A percentile compares a stretch with the other conserved stretches of the same genome.
These are phyloP conservation scores for Gymnopilus dilepis DNA, from an alignment of 768 basidiomycete genomes.

Conservation along the genomic window DNA sequence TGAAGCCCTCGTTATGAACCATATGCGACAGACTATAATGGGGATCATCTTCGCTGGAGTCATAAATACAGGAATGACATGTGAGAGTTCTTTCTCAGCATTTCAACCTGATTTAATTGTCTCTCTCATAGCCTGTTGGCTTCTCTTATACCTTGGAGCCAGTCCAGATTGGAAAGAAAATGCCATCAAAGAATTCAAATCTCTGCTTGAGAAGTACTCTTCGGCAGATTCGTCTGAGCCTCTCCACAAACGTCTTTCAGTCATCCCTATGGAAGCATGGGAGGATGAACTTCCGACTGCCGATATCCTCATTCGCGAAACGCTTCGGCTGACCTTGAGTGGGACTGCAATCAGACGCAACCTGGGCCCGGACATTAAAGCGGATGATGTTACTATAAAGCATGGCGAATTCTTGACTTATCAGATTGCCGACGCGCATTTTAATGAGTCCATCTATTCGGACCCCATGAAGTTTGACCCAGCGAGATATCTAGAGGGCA, in stretches of 20 bases:
- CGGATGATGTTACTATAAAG: constrained; percentile 33
- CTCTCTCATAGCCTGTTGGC: constrained; percentile 39
- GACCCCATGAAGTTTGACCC: constrained; percentile 43
- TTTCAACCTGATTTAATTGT: not conserved
- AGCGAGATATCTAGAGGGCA: constrained; percentile 32
- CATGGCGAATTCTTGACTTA: constrained; percentile 43
- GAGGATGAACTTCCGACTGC: constrained; percentile 45
- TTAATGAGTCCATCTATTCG: constrained; percentile 41
- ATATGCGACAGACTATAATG: constrained; percentile 32
- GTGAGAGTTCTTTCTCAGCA: constrained; percentile 23
- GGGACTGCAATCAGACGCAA: constrained; percentile 42
- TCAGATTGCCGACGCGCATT: constrained; percentile 36
- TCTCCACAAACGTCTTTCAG: constrained; percentile 38
- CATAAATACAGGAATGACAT: constrained; percentile 35
- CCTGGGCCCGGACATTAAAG: constrained; percentile 31
- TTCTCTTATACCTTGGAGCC: constrained; percentile 37
- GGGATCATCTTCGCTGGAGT: constrained; percentile 34
- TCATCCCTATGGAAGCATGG: constrained; percentile 43
- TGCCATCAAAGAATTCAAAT: constrained; percentile 35
- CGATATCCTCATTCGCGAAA: constrained; percentile 44
- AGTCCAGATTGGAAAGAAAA: constrained; percentile 41
- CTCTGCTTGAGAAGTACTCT: constrained; percentile 35
- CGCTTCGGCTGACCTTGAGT: constrained; percentile 37
- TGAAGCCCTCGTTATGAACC: not conserved
- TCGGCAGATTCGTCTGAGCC: constrained; percentile 31